Percentiles rank a stretch among this genome's conserved stretches.
phyloP scores from a whole-genome alignment of 176 grass and related monocot genomes.

The Oryza glaberrima region DNA sequence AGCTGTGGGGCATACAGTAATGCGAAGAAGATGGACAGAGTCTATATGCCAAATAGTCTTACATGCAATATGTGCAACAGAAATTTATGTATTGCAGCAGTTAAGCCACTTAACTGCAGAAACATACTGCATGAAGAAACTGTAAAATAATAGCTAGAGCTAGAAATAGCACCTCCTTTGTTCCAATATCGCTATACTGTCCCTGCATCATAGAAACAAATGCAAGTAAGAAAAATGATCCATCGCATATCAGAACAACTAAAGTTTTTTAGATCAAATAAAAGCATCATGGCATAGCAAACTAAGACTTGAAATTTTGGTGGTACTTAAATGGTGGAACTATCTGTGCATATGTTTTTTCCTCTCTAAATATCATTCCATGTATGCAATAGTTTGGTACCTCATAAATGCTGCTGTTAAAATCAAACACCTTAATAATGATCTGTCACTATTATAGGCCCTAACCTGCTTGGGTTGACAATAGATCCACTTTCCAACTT shows the following conservation, averaged over 20 bases:
- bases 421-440: background rate
- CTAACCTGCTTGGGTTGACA: background rate
- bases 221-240: constrained; percentile 30
- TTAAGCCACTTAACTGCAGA: background rate
- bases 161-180: constrained; percentile 68
- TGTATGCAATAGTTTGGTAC: background rate
- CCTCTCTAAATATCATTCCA: background rate
- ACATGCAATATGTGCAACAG: constrained; percentile 1
- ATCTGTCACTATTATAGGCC: background rate
- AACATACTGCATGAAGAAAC: constrained; percentile 19
- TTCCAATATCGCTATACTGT: constrained; percentile 61
- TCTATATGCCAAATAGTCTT: constrained; percentile 4
- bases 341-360: background rate
- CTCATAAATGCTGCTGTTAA: background rate
- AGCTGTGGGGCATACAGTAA: background rate
- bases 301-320: constrained; percentile 5
- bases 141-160: background rate
- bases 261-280: background rate
- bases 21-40: background rate
- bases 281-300: background rate
- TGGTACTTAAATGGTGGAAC: background rate
- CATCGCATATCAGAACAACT: constrained; percentile 21
- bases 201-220: constrained; percentile 56
- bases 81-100: constrained; percentile 6
- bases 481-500: background rate